phyloP scores from a whole-genome alignment of 148 eudicot genomes.

The Amaranthus palmeri region DNA sequence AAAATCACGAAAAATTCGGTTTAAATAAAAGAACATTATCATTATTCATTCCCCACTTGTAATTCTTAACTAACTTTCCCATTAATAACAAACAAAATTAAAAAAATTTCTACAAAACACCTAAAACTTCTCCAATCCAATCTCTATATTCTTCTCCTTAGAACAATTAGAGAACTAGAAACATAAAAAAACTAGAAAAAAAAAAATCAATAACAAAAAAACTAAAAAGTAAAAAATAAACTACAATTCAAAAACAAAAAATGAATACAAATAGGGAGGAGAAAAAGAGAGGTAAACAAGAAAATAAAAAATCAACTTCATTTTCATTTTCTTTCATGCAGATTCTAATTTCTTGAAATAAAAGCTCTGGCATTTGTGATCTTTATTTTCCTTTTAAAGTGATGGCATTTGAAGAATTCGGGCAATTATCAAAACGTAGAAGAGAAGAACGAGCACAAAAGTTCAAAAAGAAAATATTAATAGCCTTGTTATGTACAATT shows the following conservation, averaged over 20 bases:
- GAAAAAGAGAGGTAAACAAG: conserved; percentile 11
- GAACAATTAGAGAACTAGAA: conserved; percentile 3
- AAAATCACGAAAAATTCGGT: conserved; percentile 13
- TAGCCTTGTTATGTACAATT: conserved; percentile 20
- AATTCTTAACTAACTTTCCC: conserved; percentile 18
- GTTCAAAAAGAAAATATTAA: conserved; percentile 31
- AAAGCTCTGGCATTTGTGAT: not conserved
- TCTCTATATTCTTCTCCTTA: conserved; percentile 15
- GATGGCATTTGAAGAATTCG: conserved; percentile 79
- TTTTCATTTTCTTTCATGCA: not conserved
- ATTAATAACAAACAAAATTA: conserved; percentile 16
- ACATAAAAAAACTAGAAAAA: not conserved
- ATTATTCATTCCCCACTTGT: conserved; percentile 8
- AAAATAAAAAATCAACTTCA: not conserved
- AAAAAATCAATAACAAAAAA: not conserved
- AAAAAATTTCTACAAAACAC: conserved; percentile 10
- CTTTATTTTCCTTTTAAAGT: not conserved
- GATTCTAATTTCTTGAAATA: not conserved
- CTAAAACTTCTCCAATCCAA: conserved; percentile 46
- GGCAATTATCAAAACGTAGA: conserved; percentile 57
- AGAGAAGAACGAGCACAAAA: conserved; percentile 44
- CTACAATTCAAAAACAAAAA: not conserved
- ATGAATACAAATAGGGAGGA: conserved; percentile 20
- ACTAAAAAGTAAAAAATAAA: conserved; percentile 16
- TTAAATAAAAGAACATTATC: not conserved